phyloP scores from a whole-genome alignment of 352 stramenopile species.

The Phytophthora citricola region DNA sequence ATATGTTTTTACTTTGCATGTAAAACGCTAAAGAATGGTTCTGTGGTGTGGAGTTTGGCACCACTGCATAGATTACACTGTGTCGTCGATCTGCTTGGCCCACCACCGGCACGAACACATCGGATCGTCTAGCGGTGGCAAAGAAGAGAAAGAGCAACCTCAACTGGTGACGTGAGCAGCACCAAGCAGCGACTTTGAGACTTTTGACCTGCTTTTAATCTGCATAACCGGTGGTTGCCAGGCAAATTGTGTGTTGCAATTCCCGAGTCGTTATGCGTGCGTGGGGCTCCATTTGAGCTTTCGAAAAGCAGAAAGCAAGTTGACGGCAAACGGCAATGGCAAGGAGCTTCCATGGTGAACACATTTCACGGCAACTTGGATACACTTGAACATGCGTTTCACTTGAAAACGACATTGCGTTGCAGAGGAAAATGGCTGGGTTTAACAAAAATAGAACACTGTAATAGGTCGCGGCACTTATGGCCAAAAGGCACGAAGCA shows the following conservation, averaged over 20 bases:
- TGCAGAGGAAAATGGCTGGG: neutral
- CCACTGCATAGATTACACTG: too few relatives aligned
- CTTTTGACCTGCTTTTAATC: too few relatives aligned
- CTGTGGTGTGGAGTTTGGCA: too few relatives aligned
- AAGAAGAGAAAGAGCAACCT: neutral
- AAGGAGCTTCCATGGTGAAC: too few relatives aligned
- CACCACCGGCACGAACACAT: conserved; percentile 1
- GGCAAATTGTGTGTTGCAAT: too few relatives aligned
- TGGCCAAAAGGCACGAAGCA: neutral
- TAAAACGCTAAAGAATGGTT: too few relatives aligned
- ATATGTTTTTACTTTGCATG: neutral
- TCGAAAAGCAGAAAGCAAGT: neutral
- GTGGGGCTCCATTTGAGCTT: neutral
- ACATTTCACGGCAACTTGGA: neutral
- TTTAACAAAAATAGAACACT: conserved; percentile 8
- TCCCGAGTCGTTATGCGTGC: too few relatives aligned
- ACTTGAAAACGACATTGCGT: conserved; percentile 9
- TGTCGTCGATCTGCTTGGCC: neutral
- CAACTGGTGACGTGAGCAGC: conserved; percentile 11
- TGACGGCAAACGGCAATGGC: neutral
- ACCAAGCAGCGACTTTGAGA: neutral
- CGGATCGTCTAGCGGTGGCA: conserved; percentile 3
- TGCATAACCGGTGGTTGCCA: too few relatives aligned
- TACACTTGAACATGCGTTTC: conserved; percentile 1
- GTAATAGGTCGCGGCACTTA: neutral